phyloP scores from a whole-genome alignment of 2,329 filamentous ascomycete species.

The Aspergillus tubingensis region DNA sequence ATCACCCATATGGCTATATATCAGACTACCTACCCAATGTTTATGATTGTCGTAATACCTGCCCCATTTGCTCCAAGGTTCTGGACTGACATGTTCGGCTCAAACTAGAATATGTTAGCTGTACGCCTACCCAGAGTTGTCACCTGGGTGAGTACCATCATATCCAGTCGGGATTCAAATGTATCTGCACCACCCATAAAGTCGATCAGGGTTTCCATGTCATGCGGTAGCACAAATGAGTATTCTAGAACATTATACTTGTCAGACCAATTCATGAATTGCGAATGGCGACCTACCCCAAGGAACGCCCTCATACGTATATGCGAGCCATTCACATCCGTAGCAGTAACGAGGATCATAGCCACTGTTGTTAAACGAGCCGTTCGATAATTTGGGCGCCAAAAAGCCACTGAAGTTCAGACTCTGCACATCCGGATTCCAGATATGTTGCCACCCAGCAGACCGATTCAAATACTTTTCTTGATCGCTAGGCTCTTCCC shows the following conservation, averaged over 20 bases:
- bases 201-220: slow-evolving; percentile 58
- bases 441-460: slow-evolving; percentile 72
- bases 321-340: slow-evolving; percentile 66
- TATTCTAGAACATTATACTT: slow-evolving; percentile 46
- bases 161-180: slow-evolving; percentile 62
- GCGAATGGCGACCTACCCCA: slow-evolving; percentile 45
- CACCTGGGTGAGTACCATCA: slow-evolving; percentile 41
- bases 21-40: slow-evolving; percentile 38
- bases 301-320: slow-evolving; percentile 62
- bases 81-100: slow-evolving; percentile 32
- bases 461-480: slow-evolving; percentile 63
- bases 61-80: slow-evolving; percentile 34
- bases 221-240: slow-evolving; percentile 68
- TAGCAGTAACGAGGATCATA: slow-evolving; percentile 58
- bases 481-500: slow-evolving; percentile 51
- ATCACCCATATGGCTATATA: background rate
- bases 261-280: background rate
- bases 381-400: slow-evolving; percentile 57
- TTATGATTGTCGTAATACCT: slow-evolving; percentile 57
- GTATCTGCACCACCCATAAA: slow-evolving; percentile 55
- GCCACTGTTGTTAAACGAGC: slow-evolving; percentile 49
- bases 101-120: slow-evolving; percentile 43
- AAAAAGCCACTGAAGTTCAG: slow-evolving; percentile 59
- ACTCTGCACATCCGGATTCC: slow-evolving; percentile 60
- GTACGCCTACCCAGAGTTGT: background rate